phyloP scores from a whole-genome alignment of 257 asterid species.

The Ballota nigra region DNA sequence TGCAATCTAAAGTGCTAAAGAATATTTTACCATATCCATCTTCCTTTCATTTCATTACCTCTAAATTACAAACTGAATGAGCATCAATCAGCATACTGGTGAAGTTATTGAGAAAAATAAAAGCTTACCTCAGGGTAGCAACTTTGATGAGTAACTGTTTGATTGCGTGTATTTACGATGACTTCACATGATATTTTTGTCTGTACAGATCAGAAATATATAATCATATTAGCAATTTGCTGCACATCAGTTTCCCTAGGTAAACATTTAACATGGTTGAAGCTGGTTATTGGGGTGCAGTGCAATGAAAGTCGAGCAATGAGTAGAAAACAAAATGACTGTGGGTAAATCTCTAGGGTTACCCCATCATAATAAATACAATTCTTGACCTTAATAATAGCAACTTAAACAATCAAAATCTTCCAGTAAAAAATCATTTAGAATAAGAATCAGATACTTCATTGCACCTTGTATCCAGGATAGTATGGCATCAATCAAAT shows the following conservation, averaged over 20 bases:
- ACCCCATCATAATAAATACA: not conserved
- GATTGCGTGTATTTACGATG: conserved; percentile 38
- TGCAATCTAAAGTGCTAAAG: not conserved
- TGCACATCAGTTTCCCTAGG: not conserved
- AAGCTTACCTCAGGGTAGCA: conserved; percentile 48
- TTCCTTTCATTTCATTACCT: not conserved
- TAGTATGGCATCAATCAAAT: not conserved
- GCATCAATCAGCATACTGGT: not conserved
- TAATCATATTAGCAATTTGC: not conserved
- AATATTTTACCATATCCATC: not conserved
- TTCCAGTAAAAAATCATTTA: not conserved
- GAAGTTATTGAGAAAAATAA: not conserved
- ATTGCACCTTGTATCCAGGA: not conserved
- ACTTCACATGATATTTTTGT: conserved; percentile 42
- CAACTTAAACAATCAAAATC: conserved; percentile 1
- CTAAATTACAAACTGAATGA: not conserved
- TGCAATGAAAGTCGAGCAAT: not conserved
- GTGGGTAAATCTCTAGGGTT: not conserved
- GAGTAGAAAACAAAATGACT: not conserved
- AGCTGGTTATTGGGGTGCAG: not conserved
- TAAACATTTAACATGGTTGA: not conserved
- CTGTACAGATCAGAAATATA: conserved; percentile 27
- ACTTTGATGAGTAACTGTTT: conserved; percentile 38
- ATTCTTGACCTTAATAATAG: not conserved
- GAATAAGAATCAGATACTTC: not conserved